Evolutionary conservation across 164 flowering plant species (phyloP).

Genomic region (Santalum album): DNA sequence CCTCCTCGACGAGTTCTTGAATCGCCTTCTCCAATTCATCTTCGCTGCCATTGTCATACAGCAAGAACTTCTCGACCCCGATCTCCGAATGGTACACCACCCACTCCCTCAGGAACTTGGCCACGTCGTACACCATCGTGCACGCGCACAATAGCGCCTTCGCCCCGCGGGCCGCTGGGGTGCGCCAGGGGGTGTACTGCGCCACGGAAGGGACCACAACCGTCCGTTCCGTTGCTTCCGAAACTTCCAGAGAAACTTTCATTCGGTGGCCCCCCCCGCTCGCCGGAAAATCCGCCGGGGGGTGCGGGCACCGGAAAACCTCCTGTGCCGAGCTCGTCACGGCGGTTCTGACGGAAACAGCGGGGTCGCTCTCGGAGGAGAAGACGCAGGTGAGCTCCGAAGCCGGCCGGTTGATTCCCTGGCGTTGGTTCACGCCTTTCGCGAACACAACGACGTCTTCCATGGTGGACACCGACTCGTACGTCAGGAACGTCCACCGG

Average conservation of each 20-base stretch:
- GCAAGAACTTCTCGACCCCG: conserved; percentile 62
- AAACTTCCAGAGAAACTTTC: conserved; percentile 38
- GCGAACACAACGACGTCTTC: conserved; percentile 69
- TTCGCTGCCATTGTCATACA: conserved; percentile 83
- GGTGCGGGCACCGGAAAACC: conserved; percentile 69
- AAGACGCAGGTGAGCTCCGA: conserved; percentile 55
- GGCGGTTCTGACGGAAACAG: conserved; percentile 39
- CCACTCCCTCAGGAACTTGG: conserved; percentile 77
- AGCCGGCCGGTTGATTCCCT: conserved; percentile 38
- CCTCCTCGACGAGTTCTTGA: conserved; percentile 19
- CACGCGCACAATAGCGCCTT: conserved; percentile 57
- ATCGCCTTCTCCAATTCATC: conserved; percentile 39
- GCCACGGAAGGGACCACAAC: conserved; percentile 53
- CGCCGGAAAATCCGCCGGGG: conserved; percentile 11
- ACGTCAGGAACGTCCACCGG: conserved; percentile 49
- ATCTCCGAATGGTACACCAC: conserved; percentile 57
- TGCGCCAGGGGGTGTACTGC: conserved; percentile 32
- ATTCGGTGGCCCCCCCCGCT: conserved; percentile 4
- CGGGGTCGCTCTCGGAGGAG: conserved; percentile 7
- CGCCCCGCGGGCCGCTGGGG: not conserved
- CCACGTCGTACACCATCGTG: conserved; percentile 80
- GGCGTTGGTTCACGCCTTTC: conserved; percentile 64
- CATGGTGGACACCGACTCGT: conserved; percentile 61
- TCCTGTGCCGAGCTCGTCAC: conserved; percentile 66
- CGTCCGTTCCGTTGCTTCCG: not conserved